A percentile compares a stretch with the other conserved stretches of the same genome.
Evolutionary conservation across 768 basidiomycete species (phyloP).

Genomic region (Chlorophyllum brunneum): DNA sequence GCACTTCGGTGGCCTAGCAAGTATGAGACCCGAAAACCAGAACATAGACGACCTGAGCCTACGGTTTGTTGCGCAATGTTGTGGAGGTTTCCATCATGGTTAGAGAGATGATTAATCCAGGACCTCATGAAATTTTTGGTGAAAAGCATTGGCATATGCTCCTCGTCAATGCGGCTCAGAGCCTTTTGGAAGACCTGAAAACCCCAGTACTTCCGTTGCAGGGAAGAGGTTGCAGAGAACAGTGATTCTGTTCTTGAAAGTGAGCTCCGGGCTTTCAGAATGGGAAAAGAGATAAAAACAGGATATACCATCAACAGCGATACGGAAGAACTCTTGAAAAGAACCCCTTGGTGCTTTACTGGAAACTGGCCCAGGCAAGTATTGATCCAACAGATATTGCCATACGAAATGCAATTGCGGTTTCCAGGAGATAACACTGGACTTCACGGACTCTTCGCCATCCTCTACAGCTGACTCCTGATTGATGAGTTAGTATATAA

Average conservation of each 20-base stretch:
- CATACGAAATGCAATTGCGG: constrained; percentile 92
- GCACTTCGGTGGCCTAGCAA: constrained; percentile 68
- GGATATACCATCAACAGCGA: constrained; percentile 81
- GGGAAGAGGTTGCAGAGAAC: constrained; percentile 78
- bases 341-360: constrained; percentile 45
- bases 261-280: too few relatives aligned
- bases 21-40: background rate
- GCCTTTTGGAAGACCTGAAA: constrained; percentile 87
- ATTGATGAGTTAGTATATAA: constrained; percentile 9
- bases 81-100: constrained; percentile 84
- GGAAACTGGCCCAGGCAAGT: constrained; percentile 50
- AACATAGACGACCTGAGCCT: constrained; percentile 21
- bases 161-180: constrained; percentile 57
- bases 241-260: constrained; percentile 60
- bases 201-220: constrained; percentile 94
- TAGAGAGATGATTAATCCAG: constrained; percentile 94
- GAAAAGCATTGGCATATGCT: constrained; percentile 82
- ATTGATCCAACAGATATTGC: constrained; percentile 75
- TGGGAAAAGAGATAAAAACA: background rate
- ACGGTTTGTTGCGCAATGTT: constrained; percentile 86
- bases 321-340: constrained; percentile 87
- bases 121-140: constrained; percentile 94
- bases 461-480: constrained; percentile 61
- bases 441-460: constrained; percentile 46
- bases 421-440: constrained; percentile 68